Percentiles rank a stretch among this genome's conserved stretches.
phyloP scores from a whole-genome alignment of 179 eudicot genomes.

The Heliamphora pulchella region DNA sequence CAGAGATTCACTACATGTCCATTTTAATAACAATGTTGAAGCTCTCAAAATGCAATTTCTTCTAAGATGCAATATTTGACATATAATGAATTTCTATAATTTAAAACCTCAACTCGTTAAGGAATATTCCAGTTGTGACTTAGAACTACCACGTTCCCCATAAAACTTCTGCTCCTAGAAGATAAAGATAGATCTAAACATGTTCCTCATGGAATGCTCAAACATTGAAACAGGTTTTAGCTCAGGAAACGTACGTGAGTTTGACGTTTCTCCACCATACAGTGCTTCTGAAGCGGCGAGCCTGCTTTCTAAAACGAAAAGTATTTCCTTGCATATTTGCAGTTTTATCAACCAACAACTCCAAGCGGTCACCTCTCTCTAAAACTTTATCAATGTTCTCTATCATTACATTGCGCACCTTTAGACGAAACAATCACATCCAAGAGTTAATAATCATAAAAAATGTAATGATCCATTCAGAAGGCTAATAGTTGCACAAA shows the following conservation, averaged over 20 bases:
- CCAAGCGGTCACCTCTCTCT: slow-evolving; percentile 93
- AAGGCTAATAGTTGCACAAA: too few relatives aligned
- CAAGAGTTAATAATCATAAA: neutral
- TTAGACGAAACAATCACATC: neutral
- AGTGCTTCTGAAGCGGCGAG: slow-evolving; percentile 76
- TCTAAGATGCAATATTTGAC: too few relatives aligned
- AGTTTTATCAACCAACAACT: slow-evolving; percentile 86
- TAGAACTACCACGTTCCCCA: neutral
- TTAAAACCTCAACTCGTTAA: neutral
- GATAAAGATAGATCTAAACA: neutral
- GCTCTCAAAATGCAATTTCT: too few relatives aligned
- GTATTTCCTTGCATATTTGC: slow-evolving; percentile 79
- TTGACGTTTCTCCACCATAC: slow-evolving; percentile 87
- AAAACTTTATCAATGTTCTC: slow-evolving; percentile 94
- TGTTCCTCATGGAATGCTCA: neutral
- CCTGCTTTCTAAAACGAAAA: slow-evolving; percentile 81
- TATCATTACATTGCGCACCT: slow-evolving; percentile 65
- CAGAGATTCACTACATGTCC: too few relatives aligned
- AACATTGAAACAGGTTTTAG: neutral
- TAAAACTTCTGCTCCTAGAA: neutral
- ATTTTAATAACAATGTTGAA: too few relatives aligned
- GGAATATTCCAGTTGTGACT: neutral
- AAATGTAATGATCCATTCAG: neutral
- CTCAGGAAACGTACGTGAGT: slow-evolving; percentile 23
- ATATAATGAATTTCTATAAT: too few relatives aligned